A percentile compares a stretch with the other conserved stretches of the same genome.
Evolutionary conservation across 164 flowering plant genomes (phyloP).

Genomic region (Stephania cephalantha): DNA sequence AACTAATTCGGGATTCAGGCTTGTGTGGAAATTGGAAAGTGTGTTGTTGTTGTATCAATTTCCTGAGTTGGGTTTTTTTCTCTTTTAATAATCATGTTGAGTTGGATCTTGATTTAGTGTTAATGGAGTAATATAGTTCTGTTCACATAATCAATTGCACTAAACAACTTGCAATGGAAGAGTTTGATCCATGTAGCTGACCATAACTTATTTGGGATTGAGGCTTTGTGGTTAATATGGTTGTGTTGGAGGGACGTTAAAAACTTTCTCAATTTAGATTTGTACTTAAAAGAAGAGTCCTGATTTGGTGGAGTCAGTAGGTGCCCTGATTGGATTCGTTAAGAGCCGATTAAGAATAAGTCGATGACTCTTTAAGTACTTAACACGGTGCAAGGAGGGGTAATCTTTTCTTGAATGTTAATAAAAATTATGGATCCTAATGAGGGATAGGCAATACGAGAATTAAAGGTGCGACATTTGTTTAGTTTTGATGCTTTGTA

Average conservation of each 20-base stretch:
- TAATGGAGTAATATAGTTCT: no score
- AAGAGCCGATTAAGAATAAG: no score
- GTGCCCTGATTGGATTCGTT: no score
- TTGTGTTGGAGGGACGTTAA: not conserved
- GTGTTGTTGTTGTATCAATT: not conserved
- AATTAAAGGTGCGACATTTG: not conserved
- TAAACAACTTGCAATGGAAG: no score
- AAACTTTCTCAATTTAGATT: not conserved
- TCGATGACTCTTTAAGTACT: no score
- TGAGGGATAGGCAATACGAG: not conserved
- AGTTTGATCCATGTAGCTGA: no score
- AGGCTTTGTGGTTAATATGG: not conserved
- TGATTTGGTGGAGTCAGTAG: not conserved
- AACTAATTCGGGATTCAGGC: no score
- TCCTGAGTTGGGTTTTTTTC: slow-evolving; percentile 7
- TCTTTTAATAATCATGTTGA: no score
- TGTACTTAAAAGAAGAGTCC: not conserved
- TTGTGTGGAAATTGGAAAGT: not conserved
- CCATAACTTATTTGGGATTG: no score
- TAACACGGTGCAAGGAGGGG: no score
- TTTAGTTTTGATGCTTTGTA: not conserved
- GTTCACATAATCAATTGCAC: no score
- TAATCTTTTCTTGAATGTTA: not conserved
- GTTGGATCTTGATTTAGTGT: no score
- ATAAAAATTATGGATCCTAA: not conserved